phyloP scores from a whole-genome alignment of 164 flowering plant genomes.

The Chimonanthus praecox region DNA sequence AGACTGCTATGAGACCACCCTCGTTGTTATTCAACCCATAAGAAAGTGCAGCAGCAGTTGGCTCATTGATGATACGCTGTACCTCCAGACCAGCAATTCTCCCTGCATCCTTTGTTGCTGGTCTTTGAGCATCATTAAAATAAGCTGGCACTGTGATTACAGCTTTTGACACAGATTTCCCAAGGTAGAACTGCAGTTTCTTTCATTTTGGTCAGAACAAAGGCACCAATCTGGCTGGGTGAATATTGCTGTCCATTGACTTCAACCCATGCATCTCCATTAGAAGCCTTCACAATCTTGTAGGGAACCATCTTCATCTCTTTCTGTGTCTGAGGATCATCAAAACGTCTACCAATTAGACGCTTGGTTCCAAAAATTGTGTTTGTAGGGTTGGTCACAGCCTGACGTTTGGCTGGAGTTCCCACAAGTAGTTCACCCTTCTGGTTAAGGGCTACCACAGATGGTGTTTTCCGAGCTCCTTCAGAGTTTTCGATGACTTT shows the following conservation, averaged over 20 bases:
- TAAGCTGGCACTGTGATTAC: conserved; percentile 71
- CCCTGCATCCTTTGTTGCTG: conserved; percentile 78
- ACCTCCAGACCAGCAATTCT: conserved; percentile 68
- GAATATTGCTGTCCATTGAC: conserved; percentile 60
- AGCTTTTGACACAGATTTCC: conserved; percentile 51
- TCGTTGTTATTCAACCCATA: conserved; percentile 67
- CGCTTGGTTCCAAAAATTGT: conserved; percentile 60
- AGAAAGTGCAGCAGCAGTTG: conserved; percentile 73
- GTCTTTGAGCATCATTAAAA: conserved; percentile 73
- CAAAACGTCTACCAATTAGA: conserved; percentile 56
- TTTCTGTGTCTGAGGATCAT: conserved; percentile 62
- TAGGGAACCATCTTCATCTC: conserved; percentile 77
- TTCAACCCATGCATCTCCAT: conserved; percentile 81
- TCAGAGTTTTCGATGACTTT: conserved; percentile 70
- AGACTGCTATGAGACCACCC: conserved; percentile 69
- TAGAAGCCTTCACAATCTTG: conserved; percentile 61
- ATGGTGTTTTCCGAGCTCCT: conserved; percentile 67
- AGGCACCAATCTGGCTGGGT: conserved; percentile 72
- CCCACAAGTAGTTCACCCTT: conserved; percentile 61
- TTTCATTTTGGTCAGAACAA: conserved; percentile 63
- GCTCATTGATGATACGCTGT: conserved; percentile 65
- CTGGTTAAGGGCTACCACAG: conserved; percentile 58
- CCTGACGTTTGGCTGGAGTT: conserved; percentile 67
- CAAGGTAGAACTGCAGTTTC: conserved; percentile 65
- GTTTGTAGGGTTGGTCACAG: conserved; percentile 64